A percentile compares a stretch with the other conserved stretches of the same genome.
Evolutionary conservation across 2,329 filamentous ascomycete genomes (phyloP).

Genomic region (Paradendryphiella salina): DNA sequence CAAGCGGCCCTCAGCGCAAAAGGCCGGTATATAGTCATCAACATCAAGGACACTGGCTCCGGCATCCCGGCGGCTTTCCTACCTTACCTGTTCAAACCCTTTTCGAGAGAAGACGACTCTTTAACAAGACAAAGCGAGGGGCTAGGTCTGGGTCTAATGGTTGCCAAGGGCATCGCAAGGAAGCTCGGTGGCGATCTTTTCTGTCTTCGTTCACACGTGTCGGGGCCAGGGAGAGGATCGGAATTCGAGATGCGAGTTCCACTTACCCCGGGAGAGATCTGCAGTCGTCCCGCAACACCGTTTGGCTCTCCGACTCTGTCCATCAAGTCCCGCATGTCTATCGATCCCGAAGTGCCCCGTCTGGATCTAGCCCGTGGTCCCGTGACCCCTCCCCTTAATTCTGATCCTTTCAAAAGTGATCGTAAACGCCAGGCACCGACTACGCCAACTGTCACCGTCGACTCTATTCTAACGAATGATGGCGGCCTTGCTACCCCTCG

Average conservation of each 20-base stretch:
- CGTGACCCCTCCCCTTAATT: constrained; percentile 35
- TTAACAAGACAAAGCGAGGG: constrained; percentile 69
- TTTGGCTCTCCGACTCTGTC: constrained; percentile 52
- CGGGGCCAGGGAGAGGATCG: constrained; percentile 63
- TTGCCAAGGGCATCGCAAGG: constrained; percentile 71
- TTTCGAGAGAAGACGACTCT: constrained; percentile 69
- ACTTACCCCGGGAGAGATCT: constrained; percentile 56
- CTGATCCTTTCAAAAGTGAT: constrained; percentile 27
- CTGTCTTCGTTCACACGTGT: constrained; percentile 64
- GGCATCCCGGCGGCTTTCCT: constrained; percentile 69
- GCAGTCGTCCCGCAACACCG: constrained; percentile 57
- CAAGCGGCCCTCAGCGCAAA: constrained; percentile 57
- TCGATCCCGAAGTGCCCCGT: constrained; percentile 33
- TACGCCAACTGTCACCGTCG: constrained; percentile 19
- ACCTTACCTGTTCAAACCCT: constrained; percentile 69
- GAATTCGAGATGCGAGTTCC: constrained; percentile 72
- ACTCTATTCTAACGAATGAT: constrained; percentile 12
- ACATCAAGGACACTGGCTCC: constrained; percentile 66
- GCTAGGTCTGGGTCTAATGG: constrained; percentile 68
- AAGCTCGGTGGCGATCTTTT: constrained; percentile 70
- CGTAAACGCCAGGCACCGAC: constrained; percentile 14
- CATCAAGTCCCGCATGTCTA: constrained; percentile 34
- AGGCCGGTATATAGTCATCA: constrained; percentile 61
- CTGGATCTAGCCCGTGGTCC: constrained; percentile 25
- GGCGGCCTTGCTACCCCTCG: constrained; percentile 36